Base-by-base conservation (phyloP, 2,329 filamentous ascomycete genomes). In the Pseudocercospora fuligena region DNA sequence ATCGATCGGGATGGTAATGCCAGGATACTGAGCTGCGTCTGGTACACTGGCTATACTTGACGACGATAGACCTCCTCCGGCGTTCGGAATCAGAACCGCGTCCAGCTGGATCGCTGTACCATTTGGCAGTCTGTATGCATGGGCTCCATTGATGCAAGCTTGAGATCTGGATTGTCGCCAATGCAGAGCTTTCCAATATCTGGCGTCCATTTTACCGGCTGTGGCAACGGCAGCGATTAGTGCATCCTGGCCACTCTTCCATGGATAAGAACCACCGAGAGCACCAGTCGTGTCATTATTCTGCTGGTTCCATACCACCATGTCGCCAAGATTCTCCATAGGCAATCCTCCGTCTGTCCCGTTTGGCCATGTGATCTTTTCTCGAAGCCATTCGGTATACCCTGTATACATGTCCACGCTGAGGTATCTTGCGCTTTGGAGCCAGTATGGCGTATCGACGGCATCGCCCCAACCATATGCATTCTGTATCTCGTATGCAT, bases 41-140 rank as follows among this genome's bases (percentile, higher is more conserved):
- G 31, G 19, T 5, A 63, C 61, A 58, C 61, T 63, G n/a, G 61
- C 61, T 8, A 63, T 58, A 16, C 29, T 36, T 6, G 61, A 63
- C 19, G 61, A 63, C 14, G 61, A 23, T 0, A 90, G 89, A 6
- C 90, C 91, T 78, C 92, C 89, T 0, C 91, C 91, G 0, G 89
- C 88, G 66, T 91, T 86, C 3, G 90, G 90, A 0, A 91, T 88
- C 1, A 93, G 81, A 1, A 93, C 81, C 1, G 86, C 90, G 61
- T 87, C 84, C 1, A 93, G 80, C n/a, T 78, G 70, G 7, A 64
- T 60, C 5, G 43, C 19, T 23, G 54, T 64, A 9, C 62, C 54
- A 25, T 64, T 63, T 0, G 29, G 3, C 8, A 58, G 14, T 16
- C 11, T 56, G 23, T 63, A 47, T 8, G 51, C 14, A 23, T 58